A percentile compares a stretch with the other conserved stretches of the same genome.
These are phyloP conservation scores for Vitis riparia DNA, from an alignment of 164 flowering plant species.

Conservation along the genomic window DNA sequence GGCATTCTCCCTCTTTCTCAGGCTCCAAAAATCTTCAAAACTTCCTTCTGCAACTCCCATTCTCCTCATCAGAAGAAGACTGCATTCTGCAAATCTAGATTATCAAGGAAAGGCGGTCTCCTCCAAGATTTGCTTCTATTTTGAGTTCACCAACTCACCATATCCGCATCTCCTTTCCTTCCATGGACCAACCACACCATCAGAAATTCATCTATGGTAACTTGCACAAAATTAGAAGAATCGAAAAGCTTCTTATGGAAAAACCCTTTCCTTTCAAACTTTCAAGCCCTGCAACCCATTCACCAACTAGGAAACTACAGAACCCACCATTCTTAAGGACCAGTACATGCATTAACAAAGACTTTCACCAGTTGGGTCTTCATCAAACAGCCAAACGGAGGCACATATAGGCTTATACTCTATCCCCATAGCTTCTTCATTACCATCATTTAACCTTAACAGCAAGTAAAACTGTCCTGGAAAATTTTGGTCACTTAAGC, in stretches of 20 bases:
- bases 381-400: too few species aligned
- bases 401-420: too few species aligned
- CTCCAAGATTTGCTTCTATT: not conserved
- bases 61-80: not conserved
- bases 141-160: not conserved
- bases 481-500: too few species aligned
- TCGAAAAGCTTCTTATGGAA: not conserved
- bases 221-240: not conserved
- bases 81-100: not conserved
- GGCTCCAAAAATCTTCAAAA: not conserved
- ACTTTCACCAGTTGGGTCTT: too few species aligned
- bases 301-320: too few species aligned
- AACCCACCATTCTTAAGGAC: too few species aligned
- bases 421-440: too few species aligned
- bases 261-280: not conserved
- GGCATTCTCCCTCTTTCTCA: constrained; percentile 17
- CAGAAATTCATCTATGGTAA: not conserved
- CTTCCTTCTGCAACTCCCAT: not conserved
- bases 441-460: too few species aligned
- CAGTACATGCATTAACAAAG: too few species aligned
- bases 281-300: too few species aligned
- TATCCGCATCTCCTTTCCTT: too few species aligned
- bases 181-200: not conserved
- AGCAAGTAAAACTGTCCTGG: too few species aligned
- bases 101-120: not conserved